A percentile compares a stretch with the other conserved stretches of the same genome.
Evolutionary conservation across 805 yeast genomes (phyloP).

Genomic region (Candida tallmaniae): DNA sequence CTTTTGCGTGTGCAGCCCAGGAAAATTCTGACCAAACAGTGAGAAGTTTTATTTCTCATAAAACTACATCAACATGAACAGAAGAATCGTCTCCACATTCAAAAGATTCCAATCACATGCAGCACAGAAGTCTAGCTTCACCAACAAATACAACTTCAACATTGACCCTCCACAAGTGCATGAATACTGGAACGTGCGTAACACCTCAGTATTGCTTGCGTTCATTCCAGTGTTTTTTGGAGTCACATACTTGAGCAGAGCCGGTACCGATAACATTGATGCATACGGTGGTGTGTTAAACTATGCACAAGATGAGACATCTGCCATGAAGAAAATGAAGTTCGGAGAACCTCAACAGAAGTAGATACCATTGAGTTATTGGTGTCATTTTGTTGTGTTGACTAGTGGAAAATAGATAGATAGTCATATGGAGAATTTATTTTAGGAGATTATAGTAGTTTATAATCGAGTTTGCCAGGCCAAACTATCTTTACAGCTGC

Average conservation of each 20-base stretch:
- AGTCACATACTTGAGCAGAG: constrained; percentile 31
- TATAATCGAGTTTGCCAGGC: too few relatives aligned
- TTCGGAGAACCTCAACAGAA: constrained; percentile 39
- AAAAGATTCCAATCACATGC: constrained; percentile 13
- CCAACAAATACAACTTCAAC: constrained; percentile 39
- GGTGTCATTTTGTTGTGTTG: too few relatives aligned
- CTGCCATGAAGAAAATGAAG: constrained; percentile 33
- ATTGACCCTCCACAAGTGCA: constrained; percentile 43
- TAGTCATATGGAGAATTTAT: too few relatives aligned
- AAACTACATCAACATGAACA: not conserved
- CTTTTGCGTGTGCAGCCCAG: constrained; percentile 1
- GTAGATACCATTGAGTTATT: too few relatives aligned
- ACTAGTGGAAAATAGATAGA: too few relatives aligned
- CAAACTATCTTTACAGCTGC: too few relatives aligned
- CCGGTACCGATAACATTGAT: constrained; percentile 19
- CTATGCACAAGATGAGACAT: constrained; percentile 34
- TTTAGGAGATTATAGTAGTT: too few relatives aligned
- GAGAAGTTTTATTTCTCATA: not conserved
- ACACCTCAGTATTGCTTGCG: constrained; percentile 32
- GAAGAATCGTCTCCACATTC: not conserved
- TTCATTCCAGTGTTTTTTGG: constrained; percentile 34
- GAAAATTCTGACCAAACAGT: constrained; percentile 6
- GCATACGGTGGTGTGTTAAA: constrained; percentile 29
- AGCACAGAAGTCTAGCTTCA: constrained; percentile 22
- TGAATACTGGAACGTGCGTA: constrained; percentile 40